Conservation (phyloP, 495 filamentous ascomycete species). For the Immersiella caudata region DNA sequence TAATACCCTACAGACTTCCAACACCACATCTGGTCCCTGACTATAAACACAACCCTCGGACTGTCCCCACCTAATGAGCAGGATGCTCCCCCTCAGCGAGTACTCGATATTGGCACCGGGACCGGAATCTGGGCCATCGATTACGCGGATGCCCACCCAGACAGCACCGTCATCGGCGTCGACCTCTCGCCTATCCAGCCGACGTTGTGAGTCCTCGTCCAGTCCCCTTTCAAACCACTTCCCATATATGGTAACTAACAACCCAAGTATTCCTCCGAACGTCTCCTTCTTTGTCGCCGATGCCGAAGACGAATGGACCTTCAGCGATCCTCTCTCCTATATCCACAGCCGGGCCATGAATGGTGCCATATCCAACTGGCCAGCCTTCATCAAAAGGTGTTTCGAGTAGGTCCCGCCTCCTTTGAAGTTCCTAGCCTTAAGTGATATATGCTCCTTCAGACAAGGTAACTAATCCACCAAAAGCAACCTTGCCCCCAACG, state of each 20-base stretch:
- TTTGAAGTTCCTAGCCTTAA: neutral
- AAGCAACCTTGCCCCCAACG: neutral
- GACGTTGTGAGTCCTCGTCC: neutral
- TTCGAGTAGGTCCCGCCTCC: neutral
- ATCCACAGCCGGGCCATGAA: neutral
- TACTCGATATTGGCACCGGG: neutral
- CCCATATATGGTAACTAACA: neutral
- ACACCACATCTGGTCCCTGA: neutral
- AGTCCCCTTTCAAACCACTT: neutral
- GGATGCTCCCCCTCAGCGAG: neutral
- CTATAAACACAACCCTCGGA: neutral
- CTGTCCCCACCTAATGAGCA: neutral
- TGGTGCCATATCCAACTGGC: neutral
- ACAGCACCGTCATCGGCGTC: neutral
- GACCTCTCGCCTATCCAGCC: neutral
- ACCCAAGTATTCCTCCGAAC: neutral
- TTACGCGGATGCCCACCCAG: neutral
- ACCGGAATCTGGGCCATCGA: neutral
- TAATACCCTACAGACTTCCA: neutral
- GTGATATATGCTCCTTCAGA: too few species aligned
- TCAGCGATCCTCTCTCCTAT: neutral
- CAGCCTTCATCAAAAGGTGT: neutral
- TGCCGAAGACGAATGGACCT: neutral
- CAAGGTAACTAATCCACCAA: neutral
- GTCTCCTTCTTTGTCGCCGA: neutral